Base-by-base conservation (phyloP, 768 basidiomycete species). In the Piloderma croceum region DNA sequence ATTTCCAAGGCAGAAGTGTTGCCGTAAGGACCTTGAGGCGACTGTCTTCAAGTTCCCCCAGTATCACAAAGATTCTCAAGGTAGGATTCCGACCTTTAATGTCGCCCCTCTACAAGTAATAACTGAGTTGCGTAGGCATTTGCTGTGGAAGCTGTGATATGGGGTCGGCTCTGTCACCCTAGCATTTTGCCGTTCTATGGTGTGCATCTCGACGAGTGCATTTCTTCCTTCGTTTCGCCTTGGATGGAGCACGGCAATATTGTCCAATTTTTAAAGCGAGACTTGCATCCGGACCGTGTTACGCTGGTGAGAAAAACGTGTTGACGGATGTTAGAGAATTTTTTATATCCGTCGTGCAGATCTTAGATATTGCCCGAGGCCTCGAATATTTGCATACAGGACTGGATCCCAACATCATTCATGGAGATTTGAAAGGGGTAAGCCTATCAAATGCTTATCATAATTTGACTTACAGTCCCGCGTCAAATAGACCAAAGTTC, bases 361-460 rank as follows among this genome's bases (percentile, higher is more conserved):
- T 62, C 17, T 38, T 52, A 21, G 54, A 70, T 37, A 56, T 67
- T 23, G 62, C 62, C 3, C 57, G 41, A 11, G 69, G 66, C 19
- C 42, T 70, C 15, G 53, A 54, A 29, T 68, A 71, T 36, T 44
- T 71, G 23, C 69, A 71, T 36, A 45, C 40, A 13, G n/a, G n/a
- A n/a, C 60, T 61, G 39, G 49, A 57, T 36, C 69, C 70, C 17
- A 68, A 64, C 5, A 56, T 71, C 15, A 50, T 62, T 18, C 70
- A 71, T 24, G 63, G 62, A 31, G 69, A 71, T 41, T 52, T 71
- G 34, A 69, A 68, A 51, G 59, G 64, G 6, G 68, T 68, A 48
- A 31, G 61, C 20, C n/a, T 25, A 31, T 11, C 11, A 21, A 27
- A 23, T 12, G 17, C 6, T 5, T 15, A 36, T 18, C 24, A 35